Evolutionary conservation across 179 eudicot genomes (phyloP), one percentile per base, ranked within the genome.

Genomic region (Beta lomatogona): DNA sequence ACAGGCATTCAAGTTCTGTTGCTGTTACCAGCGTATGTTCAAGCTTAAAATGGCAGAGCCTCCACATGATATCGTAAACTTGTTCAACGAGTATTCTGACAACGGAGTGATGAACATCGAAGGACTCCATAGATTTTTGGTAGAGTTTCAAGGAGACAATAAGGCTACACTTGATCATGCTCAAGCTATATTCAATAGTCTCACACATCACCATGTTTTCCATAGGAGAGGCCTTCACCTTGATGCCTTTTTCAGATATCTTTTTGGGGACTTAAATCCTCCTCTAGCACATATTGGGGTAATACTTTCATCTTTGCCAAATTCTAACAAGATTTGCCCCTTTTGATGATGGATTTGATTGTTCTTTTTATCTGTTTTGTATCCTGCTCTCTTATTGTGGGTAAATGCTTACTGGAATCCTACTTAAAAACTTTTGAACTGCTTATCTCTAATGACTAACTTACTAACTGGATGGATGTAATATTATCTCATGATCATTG

Each of bases 261-360:
- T 92, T 19, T 71, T 87, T 45, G 88, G 92, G 52, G 91, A 89
- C 73, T 55, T 79, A 4, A 92, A 92, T 81, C 63, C 83, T 81
- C 91, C 94, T 77, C 86, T 91, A 64, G 81, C 88, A 59, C 76
- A 82, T 85, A 84, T 84, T 54, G 88, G 84, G 93, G 96, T 89
- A 87, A 14, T 0, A 54, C 46, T 11, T 5, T 52, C 21, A 14
- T 6, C n/a, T 55, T 52, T 41, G 19, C 28, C 58, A 11, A 18
- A 55, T 74, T 31, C 25, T 64, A 4, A 64, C 1, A 64, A 64
- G 68, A 64, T 25, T 64, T 19, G 6, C 8, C 65, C 65, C 7
- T 60, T 4, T 60, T 8, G 8, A 1, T 65, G 69, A 65, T 28
- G 41, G 69, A 65, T 28, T 65, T 5, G 12, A 25, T 64, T 6